Base-by-base conservation (phyloP, 1,139 yeast genomes). In the Casaregolazyma lundiana region DNA sequence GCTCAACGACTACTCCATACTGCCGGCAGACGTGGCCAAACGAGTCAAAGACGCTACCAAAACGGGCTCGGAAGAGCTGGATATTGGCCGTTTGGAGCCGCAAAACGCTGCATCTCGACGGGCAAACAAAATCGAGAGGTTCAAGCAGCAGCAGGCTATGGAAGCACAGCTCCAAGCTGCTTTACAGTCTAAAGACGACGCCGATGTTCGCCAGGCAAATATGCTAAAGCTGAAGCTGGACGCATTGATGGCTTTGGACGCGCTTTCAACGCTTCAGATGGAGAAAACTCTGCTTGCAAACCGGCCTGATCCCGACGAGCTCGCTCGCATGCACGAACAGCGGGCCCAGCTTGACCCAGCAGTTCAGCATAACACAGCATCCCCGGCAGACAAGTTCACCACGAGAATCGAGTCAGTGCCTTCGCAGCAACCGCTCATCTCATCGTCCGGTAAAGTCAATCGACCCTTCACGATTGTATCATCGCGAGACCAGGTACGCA, bases 391-490 rank as follows among this genome's bases (percentile, higher is more conserved):
- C 19, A 24, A 35, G 11, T 48, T 39, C 34, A 47, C 48, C 6
- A 40, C 50, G 3, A 48, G 52, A 34, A 30, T 53, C 15, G 56
- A 53, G 29, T 47, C 43, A 19, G 48, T 49, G 1, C 36, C 38
- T 4, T 19, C 35, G 20, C 44, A 44, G 16, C 30, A 29, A 9
- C 54, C 56, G 2, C 36, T 53, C 30, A 41, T 53, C 17, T 43
- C 51, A 3, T 35, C 46, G 11, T 35, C 41, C 6, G 97, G 97
- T 2, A 84, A 81, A 62, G 83, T 89, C 1, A 66, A 87, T 35
- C 77, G 85, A 54, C 97, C 97, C 6, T 92, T 92, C 64, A 86
- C 94, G 0, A 76, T 92, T 24, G 79, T 88, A 5, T 52, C 60
- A 18, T 71, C 80, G 4, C 73, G 85, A 46, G 77, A 80, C 20